Percentiles rank a stretch among this genome's conserved stretches.
phyloP scores from a whole-genome alignment of 2,329 filamentous ascomycete genomes.

The Zalaria sp. region DNA sequence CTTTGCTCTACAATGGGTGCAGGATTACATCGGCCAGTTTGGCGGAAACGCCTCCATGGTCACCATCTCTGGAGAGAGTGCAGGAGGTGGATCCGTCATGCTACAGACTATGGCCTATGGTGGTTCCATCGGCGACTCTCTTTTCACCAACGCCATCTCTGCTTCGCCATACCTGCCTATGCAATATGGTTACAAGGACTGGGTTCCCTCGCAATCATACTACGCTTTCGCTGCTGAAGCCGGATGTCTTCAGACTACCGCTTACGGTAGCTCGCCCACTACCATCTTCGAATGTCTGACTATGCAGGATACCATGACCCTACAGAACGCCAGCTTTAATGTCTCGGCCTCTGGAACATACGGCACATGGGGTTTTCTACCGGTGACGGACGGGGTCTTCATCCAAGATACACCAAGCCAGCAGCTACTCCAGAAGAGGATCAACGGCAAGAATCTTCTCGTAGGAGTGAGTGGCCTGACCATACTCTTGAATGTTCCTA shows the following conservation, averaged over 20 bases:
- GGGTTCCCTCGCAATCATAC: conserved; percentile 31
- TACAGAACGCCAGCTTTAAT: conserved; percentile 23
- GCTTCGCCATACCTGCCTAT: conserved; percentile 38
- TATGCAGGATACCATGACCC: conserved; percentile 18
- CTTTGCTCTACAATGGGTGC: conserved; percentile 37
- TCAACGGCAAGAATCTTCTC: conserved; percentile 26
- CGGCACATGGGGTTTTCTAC: conserved; percentile 30
- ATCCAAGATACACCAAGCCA: conserved; percentile 23
- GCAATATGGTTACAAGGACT: conserved; percentile 35
- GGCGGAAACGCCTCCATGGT: conserved; percentile 31
- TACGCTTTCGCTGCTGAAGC: conserved; percentile 28
- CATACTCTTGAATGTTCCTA: not conserved
- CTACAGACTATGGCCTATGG: conserved; percentile 19
- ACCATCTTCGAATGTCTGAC: conserved; percentile 30
- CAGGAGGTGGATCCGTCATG: conserved; percentile 25
- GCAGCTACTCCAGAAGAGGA: conserved; percentile 20
- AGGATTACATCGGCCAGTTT: conserved; percentile 31
- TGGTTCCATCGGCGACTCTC: conserved; percentile 9
- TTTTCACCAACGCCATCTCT: conserved; percentile 19
- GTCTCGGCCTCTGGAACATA: conserved; percentile 19
- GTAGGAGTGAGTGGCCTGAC: conserved; percentile 9
- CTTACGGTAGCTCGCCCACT: conserved; percentile 16
- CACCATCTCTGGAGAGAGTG: conserved; percentile 25
- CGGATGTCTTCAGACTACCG: conserved; percentile 22
- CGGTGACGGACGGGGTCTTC: conserved; percentile 28